phyloP scores from a whole-genome alignment of 805 yeast genomes.

The Cyberlindnera bimundalis region DNA sequence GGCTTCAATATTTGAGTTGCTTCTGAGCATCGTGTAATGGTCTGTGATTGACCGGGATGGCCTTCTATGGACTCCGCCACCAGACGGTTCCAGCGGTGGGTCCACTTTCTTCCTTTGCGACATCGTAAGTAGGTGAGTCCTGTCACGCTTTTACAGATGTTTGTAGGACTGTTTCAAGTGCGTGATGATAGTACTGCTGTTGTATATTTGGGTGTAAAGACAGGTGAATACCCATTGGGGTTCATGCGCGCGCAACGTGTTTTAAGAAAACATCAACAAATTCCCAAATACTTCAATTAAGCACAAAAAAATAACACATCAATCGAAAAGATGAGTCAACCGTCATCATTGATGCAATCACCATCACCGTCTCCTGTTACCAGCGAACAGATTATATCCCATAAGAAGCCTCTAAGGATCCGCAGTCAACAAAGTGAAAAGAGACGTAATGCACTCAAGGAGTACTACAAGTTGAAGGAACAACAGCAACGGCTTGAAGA shows the following conservation, averaged over 20 bases:
- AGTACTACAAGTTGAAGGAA: constrained; percentile 39
- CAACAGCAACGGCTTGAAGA: constrained; percentile 20
- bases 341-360: background rate
- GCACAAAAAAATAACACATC: no score
- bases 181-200: no score
- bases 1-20: constrained; percentile 8
- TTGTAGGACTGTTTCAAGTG: no score
- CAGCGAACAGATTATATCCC: constrained; percentile 18
- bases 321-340: constrained; percentile 7
- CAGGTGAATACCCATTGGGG: no score
- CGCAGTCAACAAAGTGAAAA: constrained; percentile 24
- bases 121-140: background rate
- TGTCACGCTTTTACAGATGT: no score
- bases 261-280: background rate
- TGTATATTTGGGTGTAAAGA: no score
- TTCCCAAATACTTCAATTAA: no score
- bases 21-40: constrained; percentile 20
- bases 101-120: background rate
- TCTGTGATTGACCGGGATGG: constrained; percentile 15
- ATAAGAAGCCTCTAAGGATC: constrained; percentile 25
- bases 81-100: background rate
- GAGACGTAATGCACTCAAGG: constrained; percentile 40
- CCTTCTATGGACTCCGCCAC: constrained; percentile 1
- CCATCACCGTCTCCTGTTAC: constrained; percentile 1
- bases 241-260: no score